phyloP scores from a whole-genome alignment of 306 rosid genomes.

The Acmispon strigosus region DNA sequence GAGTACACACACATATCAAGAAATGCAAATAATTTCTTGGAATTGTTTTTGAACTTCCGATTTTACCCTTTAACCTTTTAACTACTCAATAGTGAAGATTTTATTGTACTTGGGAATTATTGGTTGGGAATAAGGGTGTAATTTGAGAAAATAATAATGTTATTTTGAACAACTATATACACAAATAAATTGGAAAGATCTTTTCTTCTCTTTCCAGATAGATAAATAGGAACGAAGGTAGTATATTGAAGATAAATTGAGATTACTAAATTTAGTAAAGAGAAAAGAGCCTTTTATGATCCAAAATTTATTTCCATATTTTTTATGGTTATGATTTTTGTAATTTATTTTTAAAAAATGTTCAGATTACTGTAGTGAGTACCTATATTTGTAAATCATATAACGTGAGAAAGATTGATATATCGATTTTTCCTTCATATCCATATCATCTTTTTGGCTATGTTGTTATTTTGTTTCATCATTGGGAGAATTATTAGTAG shows the following conservation, averaged over 20 bases:
- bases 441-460: not conserved
- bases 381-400: not conserved
- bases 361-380: not conserved
- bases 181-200: no score
- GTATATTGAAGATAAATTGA: not conserved
- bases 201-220: no score
- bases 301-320: not conserved
- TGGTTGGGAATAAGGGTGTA: no score
- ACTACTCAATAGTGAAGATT: no score
- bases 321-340: not conserved
- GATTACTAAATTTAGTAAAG: not conserved
- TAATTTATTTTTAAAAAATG: not conserved
- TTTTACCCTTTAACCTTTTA: no score
- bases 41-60: no score
- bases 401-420: not conserved
- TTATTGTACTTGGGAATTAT: no score
- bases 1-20: no score
- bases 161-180: no score
- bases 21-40: no score
- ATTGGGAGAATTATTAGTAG: not conserved
- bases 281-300: not conserved
- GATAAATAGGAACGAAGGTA: no score
- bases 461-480: not conserved
- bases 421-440: not conserved
- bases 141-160: no score